Conservation (phyloP, 192 early-diverging fungal species). For the Dissophora ornata region DNA sequence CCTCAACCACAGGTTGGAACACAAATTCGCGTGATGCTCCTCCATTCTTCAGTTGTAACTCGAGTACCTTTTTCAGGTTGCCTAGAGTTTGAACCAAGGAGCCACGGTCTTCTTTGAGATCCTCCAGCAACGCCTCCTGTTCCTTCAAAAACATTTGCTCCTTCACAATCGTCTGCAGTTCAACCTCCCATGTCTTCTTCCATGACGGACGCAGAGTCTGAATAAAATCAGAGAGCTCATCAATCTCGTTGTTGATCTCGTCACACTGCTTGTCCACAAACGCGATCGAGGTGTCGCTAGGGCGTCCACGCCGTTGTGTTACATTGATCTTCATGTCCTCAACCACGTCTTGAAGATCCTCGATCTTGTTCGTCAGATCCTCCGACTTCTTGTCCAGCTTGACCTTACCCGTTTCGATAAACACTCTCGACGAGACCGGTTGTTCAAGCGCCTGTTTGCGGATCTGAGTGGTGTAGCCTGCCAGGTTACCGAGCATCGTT, state of each 20-base stretch:
- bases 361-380: constrained; percentile 61
- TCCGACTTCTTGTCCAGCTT: constrained; percentile 67
- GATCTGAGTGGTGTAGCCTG: constrained; percentile 50
- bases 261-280: constrained; percentile 65
- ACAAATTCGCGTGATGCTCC: constrained; percentile 62
- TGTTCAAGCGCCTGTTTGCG: constrained; percentile 48
- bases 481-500: constrained; percentile 53
- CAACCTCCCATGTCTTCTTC: constrained; percentile 88
- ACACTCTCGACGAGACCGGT: constrained; percentile 52
- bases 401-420: constrained; percentile 71
- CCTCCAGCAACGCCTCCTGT: constrained; percentile 75
- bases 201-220: constrained; percentile 72
- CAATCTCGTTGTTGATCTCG: constrained; percentile 62
- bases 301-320: constrained; percentile 72
- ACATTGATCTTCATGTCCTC: constrained; percentile 82
- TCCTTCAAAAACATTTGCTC: constrained; percentile 87
- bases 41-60: constrained; percentile 59
- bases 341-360: constrained; percentile 74
- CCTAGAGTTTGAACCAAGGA: constrained; percentile 68
- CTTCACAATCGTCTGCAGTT: constrained; percentile 82
- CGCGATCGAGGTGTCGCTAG: constrained; percentile 63
- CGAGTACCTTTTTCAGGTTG: constrained; percentile 71
- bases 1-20: constrained; percentile 69
- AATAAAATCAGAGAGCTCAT: constrained; percentile 68
- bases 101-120: constrained; percentile 72